Conservation (phyloP, 2,329 filamentous ascomycete genomes). For the Alternaria sp. region DNA sequence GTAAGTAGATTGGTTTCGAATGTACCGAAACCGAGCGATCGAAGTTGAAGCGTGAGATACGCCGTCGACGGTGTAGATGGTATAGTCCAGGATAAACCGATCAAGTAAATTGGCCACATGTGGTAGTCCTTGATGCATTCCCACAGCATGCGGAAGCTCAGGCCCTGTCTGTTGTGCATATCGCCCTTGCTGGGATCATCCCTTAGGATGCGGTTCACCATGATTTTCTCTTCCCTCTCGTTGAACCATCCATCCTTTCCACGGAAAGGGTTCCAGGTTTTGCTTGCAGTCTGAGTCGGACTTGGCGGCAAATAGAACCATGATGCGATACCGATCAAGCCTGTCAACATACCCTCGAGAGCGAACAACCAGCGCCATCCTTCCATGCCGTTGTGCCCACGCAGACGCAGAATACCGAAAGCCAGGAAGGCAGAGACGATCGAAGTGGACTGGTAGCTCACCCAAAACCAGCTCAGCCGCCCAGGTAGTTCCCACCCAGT, state of each 20-base stretch:
- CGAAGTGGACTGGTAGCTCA: constrained; percentile 66
- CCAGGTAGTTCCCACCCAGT: constrained; percentile 74
- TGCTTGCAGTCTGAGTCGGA: constrained; percentile 70
- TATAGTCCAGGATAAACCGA: constrained; percentile 50
- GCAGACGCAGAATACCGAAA: constrained; percentile 62
- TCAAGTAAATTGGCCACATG: constrained; percentile 58
- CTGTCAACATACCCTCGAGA: constrained; percentile 51
- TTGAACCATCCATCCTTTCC: constrained; percentile 72
- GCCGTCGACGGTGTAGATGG: constrained; percentile 41
- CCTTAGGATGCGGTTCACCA: constrained; percentile 70
- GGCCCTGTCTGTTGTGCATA: constrained; percentile 68
- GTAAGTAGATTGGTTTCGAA: constrained; percentile 52
- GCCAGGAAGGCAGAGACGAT: constrained; percentile 67
- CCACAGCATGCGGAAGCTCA: constrained; percentile 60
- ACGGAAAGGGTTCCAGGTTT: constrained; percentile 57
- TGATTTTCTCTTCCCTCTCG: constrained; percentile 72
- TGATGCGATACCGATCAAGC: constrained; percentile 47
- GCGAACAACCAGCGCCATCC: constrained; percentile 67
- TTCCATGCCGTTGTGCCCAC: constrained; percentile 59
- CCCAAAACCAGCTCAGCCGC: constrained; percentile 76
- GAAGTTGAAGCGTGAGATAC: constrained; percentile 50
- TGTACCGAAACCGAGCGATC: constrained; percentile 47
- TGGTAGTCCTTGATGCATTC: constrained; percentile 63
- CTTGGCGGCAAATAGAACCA: constrained; percentile 57
- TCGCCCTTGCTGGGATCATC: constrained; percentile 67